phyloP scores from a whole-genome alignment of 306 rosid genomes.

The Vigna unguiculata region DNA sequence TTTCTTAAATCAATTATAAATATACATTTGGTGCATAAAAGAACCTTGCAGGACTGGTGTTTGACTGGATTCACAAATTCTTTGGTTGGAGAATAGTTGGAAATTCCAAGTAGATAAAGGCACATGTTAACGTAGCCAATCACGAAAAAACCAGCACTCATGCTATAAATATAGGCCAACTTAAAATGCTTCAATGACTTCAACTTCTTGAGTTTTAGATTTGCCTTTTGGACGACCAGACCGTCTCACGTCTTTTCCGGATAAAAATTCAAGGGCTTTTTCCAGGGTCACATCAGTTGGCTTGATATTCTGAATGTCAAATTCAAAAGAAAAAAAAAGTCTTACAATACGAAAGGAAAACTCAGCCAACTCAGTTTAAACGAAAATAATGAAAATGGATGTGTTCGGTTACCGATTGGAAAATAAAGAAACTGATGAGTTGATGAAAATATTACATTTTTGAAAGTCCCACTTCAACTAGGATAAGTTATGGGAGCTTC shows the following conservation, averaged over 20 bases:
- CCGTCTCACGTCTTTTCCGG: slow-evolving; percentile 55
- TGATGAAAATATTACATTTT: too few relatives aligned
- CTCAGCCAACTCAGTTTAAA: not conserved
- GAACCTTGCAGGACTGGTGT: slow-evolving; percentile 20
- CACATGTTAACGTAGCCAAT: not conserved
- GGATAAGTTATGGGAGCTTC: too few relatives aligned
- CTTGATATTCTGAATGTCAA: slow-evolving; percentile 63
- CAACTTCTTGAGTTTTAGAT: slow-evolving; percentile 59
- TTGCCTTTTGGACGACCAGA: slow-evolving; percentile 74
- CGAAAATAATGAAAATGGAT: not conserved
- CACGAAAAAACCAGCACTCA: slow-evolving; percentile 28
- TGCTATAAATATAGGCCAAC: slow-evolving; percentile 7
- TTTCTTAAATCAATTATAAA: slow-evolving; percentile 30
- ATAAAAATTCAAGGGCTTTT: slow-evolving; percentile 74
- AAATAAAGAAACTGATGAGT: too few relatives aligned
- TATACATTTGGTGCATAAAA: slow-evolving; percentile 31
- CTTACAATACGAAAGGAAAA: not conserved
- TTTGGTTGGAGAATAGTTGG: not conserved
- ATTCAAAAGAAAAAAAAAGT: not conserved
- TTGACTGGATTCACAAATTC: slow-evolving; percentile 19
- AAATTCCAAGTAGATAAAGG: not conserved
- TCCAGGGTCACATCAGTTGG: slow-evolving; percentile 67
- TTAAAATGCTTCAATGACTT: slow-evolving; percentile 62
- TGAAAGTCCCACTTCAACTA: too few relatives aligned
- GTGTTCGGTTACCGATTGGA: not conserved